These are phyloP conservation scores for Teratosphaeria pseudoeucalypti DNA, from an alignment of 2,329 filamentous ascomycete species.

Conservation along the genomic window DNA sequence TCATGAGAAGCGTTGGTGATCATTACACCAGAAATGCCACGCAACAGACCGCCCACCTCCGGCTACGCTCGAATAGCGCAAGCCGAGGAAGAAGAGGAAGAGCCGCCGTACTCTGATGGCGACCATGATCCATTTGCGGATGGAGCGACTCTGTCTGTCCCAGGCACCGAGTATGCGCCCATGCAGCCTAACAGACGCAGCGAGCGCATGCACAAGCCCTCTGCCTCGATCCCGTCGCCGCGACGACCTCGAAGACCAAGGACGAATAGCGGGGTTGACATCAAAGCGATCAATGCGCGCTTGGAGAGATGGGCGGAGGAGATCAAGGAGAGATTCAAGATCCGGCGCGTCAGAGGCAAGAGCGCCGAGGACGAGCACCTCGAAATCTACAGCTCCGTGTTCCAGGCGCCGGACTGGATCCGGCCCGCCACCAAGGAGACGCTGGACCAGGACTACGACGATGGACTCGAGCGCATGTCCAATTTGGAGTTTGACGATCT, in stretches of 20 bases:
- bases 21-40: neutral
- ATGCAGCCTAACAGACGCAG: conserved; percentile 35
- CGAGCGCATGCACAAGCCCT: conserved; percentile 33
- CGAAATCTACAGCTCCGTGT: conserved; percentile 96
- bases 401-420: conserved; percentile 82
- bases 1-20: neutral
- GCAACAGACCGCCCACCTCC: conserved; percentile 33
- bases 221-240: conserved; percentile 22
- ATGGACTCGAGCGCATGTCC: conserved; percentile 51
- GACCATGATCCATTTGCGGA: conserved; percentile 24
- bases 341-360: conserved; percentile 62
- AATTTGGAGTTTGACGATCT: conserved; percentile 76
- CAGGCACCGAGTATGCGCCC: conserved; percentile 32
- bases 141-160: conserved; percentile 24
- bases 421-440: conserved; percentile 67
- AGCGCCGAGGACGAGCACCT: conserved; percentile 71
- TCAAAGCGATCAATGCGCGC: conserved; percentile 95
- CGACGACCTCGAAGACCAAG: conserved; percentile 45
- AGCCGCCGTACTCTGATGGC: conserved; percentile 28
- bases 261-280: conserved; percentile 76
- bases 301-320: conserved; percentile 96
- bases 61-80: conserved; percentile 44
- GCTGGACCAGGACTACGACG: conserved; percentile 47
- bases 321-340: conserved; percentile 94
- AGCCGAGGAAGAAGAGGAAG: conserved; percentile 37